Evolutionary conservation across 1,139 yeast species (phyloP), one percentile per base, ranked within the genome.

Genomic region (Saccharomyces pastorianus): DNA sequence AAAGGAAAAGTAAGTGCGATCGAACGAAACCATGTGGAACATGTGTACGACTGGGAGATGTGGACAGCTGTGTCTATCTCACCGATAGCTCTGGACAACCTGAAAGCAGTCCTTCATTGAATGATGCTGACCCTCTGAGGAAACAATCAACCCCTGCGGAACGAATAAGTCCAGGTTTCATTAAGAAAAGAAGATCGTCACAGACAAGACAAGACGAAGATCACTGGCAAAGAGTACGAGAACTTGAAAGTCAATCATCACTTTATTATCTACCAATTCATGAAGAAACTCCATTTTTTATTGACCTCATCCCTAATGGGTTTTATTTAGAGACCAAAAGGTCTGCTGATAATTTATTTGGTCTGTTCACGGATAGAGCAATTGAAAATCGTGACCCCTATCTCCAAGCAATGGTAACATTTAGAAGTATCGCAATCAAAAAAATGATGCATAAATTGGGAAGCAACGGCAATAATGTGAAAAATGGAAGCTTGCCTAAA

Each of bases 1-100:
- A 69, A 51, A 64, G 72, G 56, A 71, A 71, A 56, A 69, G 67
- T 46, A 70, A 67, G 61, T 71, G 75, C 59, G 71, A 71, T 53
- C 64, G 68, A 52, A 56, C 55, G 5, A 61, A 59, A 46, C 75
- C 75, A 1, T 71, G 75, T 52, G 60, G 64, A 0, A 61, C 64
- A 17, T 71, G 75, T 53, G 51, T 58, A 41, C 58, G 61, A 47
- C 50, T 63, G 13, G 66, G 65, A 11, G 59, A 64, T 46, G 57
- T 60, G 0, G 62, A 59, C 29, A 53, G 60, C 14, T 70, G 73
- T 47, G 54, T 54, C n/a, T 66, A 62, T 51, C 44, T 55, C 6
- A 52, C 47, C 8, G 51, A 52, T 6, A 47, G n/a, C 9, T 8
- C 27, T 11, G 34, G 42, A 11, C 14, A 47, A 5, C 25, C 6